phyloP scores from a whole-genome alignment of 371 early-diverging fungal genomes.

The Mucor mucedo region DNA sequence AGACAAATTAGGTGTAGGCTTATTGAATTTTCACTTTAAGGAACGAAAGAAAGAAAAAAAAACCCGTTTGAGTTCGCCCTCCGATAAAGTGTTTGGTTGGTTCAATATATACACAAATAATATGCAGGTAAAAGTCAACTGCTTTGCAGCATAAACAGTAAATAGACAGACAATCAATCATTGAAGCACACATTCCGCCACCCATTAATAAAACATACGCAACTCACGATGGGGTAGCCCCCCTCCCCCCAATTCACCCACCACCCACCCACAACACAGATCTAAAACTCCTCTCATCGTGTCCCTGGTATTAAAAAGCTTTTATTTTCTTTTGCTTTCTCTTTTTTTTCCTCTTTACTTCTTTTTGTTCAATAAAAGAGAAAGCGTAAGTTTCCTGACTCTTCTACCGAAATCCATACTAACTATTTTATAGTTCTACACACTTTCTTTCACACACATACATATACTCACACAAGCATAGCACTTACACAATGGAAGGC shows the following conservation, averaged over 20 bases:
- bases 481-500: constrained; percentile 37
- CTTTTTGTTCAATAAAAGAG: constrained; percentile 8
- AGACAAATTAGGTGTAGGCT: constrained; percentile 21
- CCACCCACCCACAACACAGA: too few relatives aligned
- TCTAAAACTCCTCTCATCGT: constrained; percentile 2
- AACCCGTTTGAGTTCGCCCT: constrained; percentile 21
- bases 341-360: constrained; percentile 14
- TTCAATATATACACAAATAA: constrained; percentile 13
- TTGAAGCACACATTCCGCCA: constrained; percentile 25
- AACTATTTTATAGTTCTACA: too few relatives aligned
- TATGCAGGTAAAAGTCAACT: constrained; percentile 48
- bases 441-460: too few relatives aligned
- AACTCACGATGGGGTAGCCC: not conserved
- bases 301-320: constrained; percentile 11
- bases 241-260: too few relatives aligned
- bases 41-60: constrained; percentile 25
- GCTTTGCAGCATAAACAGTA: constrained; percentile 35
- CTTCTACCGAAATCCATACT: too few relatives aligned
- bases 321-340: not conserved
- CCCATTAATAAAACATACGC: constrained; percentile 3
- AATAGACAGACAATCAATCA: constrained; percentile 35
- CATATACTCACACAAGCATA: not conserved
- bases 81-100: constrained; percentile 19
- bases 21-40: constrained; percentile 14
- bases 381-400: not conserved